These are phyloP conservation scores for Verticillium tricorpus DNA, from an alignment of 2,329 filamentous ascomycete genomes.

Conservation along the genomic window DNA sequence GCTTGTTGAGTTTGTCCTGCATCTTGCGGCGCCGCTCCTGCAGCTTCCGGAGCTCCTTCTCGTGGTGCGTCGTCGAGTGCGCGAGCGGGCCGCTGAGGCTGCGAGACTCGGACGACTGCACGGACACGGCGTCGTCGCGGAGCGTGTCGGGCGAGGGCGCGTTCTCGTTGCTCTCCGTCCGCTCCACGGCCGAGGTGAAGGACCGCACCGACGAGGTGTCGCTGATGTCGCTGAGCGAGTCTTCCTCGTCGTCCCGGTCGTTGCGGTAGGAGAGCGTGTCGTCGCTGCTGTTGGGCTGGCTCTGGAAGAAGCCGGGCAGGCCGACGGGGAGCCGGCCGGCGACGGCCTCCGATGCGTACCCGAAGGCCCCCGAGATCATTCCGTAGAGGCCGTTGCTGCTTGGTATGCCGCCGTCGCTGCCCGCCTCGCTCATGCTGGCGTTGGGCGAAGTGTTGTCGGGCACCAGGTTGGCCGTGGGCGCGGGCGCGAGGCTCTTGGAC, in stretches of 20 bases:
- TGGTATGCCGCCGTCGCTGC: neutral
- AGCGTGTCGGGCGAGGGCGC: neutral
- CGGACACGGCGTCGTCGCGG: slow-evolving; percentile 13
- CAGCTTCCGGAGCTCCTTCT: slow-evolving; percentile 63
- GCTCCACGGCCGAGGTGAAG: slow-evolving; percentile 44
- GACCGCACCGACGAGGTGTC: slow-evolving; percentile 42
- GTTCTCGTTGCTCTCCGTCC: neutral
- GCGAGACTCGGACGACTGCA: slow-evolving; percentile 28
- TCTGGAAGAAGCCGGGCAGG: slow-evolving; percentile 23
- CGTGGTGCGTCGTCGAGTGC: slow-evolving; percentile 33
- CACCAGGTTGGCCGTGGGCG: slow-evolving; percentile 27
- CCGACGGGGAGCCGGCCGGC: slow-evolving; percentile 31
- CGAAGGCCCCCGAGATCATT: slow-evolving; percentile 50
- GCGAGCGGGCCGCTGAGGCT: slow-evolving; percentile 17
- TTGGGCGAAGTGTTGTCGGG: slow-evolving; percentile 10
- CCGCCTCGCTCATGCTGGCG: slow-evolving; percentile 6
- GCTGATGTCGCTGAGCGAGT: slow-evolving; percentile 23
- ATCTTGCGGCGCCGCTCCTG: slow-evolving; percentile 56
- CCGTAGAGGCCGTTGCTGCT: slow-evolving; percentile 47
- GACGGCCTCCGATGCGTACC: slow-evolving; percentile 43
- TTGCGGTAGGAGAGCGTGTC: slow-evolving; percentile 16
- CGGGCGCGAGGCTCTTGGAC: slow-evolving; percentile 17
- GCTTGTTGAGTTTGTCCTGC: slow-evolving; percentile 56
- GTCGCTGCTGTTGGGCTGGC: slow-evolving; percentile 15
- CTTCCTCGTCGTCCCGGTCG: slow-evolving; percentile 19